These are phyloP conservation scores for Ulota crispa DNA, from an alignment of 225 moss, liverwort and hornwort species.

Conservation along the genomic window DNA sequence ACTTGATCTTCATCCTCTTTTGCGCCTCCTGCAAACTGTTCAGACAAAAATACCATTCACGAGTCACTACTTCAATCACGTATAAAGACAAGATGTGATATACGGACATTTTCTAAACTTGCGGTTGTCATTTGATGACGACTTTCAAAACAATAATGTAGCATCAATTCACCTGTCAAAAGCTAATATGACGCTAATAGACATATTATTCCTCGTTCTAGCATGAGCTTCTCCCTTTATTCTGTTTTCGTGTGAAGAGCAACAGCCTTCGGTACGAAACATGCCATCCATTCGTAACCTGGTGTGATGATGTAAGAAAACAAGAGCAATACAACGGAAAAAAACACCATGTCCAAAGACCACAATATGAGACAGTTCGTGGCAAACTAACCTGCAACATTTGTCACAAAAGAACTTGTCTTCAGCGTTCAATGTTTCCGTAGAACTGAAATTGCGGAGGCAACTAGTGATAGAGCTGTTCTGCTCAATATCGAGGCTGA, in stretches of 20 bases:
- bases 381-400: constrained; percentile 82
- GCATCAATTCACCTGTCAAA: background rate
- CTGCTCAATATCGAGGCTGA: constrained; percentile 98
- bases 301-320: background rate
- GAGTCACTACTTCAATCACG: constrained; percentile 13
- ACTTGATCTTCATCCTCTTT: constrained; percentile 99
- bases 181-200: background rate
- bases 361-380: background rate
- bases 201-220: background rate
- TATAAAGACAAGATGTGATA: background rate
- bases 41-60: background rate
- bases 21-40: constrained; percentile 98
- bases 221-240: background rate
- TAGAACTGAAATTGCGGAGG: constrained; percentile 95
- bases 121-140: background rate
- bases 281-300: background rate
- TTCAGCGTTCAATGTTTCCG: constrained; percentile 95
- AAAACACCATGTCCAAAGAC: background rate
- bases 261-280: background rate
- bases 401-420: constrained; percentile 99
- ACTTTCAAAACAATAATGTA: background rate
- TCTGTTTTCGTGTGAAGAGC: background rate
- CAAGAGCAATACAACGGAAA: background rate
- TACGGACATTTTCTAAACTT: background rate
- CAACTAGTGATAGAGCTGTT: constrained; percentile 99